Percentiles rank a stretch among this genome's conserved stretches.
Conservation (phyloP, 2,329 filamentous ascomycete species). For the Xylariaceae sp. region DNA sequence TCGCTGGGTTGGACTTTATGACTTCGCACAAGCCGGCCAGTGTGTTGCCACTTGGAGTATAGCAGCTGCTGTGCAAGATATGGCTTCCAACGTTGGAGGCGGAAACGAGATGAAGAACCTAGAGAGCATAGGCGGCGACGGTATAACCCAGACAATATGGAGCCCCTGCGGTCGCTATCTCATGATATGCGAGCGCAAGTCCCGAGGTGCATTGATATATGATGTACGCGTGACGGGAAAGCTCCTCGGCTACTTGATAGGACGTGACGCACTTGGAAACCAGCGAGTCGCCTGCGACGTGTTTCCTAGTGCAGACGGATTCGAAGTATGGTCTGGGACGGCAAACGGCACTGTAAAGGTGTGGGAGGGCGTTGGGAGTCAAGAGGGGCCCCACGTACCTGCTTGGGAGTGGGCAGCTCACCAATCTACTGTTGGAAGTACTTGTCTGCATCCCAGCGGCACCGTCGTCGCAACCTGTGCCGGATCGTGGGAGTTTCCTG, state of each 20-base stretch:
- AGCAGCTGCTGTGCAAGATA: constrained; percentile 40
- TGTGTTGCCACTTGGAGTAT: constrained; percentile 57
- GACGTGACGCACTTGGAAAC: constrained; percentile 46
- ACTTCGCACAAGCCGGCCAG: constrained; percentile 48
- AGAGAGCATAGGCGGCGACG: constrained; percentile 51
- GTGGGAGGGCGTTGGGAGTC: constrained; percentile 51
- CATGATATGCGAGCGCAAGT: constrained; percentile 55
- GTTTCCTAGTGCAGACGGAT: constrained; percentile 41
- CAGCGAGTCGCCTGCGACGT: constrained; percentile 53
- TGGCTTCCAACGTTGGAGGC: neutral
- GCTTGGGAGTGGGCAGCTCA: constrained; percentile 46
- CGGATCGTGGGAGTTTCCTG: constrained; percentile 43
- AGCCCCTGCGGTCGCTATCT: constrained; percentile 59
- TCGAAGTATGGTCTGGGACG: constrained; percentile 59
- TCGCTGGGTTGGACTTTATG: constrained; percentile 57
- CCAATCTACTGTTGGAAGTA: constrained; percentile 42
- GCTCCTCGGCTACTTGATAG: constrained; percentile 49
- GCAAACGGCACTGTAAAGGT: constrained; percentile 49
- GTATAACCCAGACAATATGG: constrained; percentile 57
- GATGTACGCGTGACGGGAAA: constrained; percentile 55
- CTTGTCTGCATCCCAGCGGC: constrained; percentile 48
- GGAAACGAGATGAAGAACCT: constrained; percentile 16
- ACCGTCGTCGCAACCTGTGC: constrained; percentile 53
- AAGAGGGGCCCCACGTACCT: constrained; percentile 39
- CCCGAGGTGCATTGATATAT: constrained; percentile 53